These are phyloP conservation scores for Rhodotorula sp. DNA, from an alignment of 1,284 basidiomycete genomes.

Conservation along the genomic window DNA sequence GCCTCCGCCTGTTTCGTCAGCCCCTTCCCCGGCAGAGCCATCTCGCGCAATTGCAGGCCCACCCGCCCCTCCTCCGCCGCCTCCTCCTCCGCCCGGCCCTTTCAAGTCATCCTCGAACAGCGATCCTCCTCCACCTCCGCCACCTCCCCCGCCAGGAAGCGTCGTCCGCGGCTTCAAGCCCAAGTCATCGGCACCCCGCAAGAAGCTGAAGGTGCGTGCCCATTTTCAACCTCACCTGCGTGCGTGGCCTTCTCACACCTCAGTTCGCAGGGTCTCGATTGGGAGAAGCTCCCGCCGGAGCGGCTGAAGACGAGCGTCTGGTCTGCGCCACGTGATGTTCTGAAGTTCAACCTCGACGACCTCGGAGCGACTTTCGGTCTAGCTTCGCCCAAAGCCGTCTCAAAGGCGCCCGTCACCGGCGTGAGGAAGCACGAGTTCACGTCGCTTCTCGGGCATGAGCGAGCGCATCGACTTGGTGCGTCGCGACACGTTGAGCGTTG, in stretches of 20 bases:
- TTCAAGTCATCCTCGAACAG: conserved; percentile 18
- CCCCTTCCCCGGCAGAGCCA: conserved; percentile 15
- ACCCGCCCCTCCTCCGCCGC: conserved; percentile 17
- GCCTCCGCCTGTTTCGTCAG: neutral
- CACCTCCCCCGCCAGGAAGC: conserved; percentile 14
- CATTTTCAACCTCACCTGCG: neutral
- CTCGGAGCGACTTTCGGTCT: conserved; percentile 57
- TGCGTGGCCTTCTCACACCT: neutral
- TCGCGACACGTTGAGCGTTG: conserved; percentile 24
- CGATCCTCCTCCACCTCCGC: conserved; percentile 21
- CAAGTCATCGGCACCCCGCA: conserved; percentile 52
- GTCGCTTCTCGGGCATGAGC: conserved; percentile 72
- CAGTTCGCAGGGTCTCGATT: conserved; percentile 73
- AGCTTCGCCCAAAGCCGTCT: conserved; percentile 52
- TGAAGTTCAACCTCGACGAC: conserved; percentile 65
- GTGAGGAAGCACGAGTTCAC: conserved; percentile 61
- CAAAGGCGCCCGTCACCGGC: too few relatives aligned
- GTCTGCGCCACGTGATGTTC: conserved; percentile 57
- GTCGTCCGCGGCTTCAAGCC: neutral
- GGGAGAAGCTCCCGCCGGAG: conserved; percentile 70
- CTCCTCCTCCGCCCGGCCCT: conserved; percentile 27
- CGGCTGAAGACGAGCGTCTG: conserved; percentile 59
- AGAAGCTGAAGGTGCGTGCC: conserved; percentile 60
- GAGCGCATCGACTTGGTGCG: conserved; percentile 80
- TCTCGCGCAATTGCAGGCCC: conserved; percentile 28